Evolutionary conservation across 257 asterid genomes (phyloP).

Genomic region (Salvia splendens): DNA sequence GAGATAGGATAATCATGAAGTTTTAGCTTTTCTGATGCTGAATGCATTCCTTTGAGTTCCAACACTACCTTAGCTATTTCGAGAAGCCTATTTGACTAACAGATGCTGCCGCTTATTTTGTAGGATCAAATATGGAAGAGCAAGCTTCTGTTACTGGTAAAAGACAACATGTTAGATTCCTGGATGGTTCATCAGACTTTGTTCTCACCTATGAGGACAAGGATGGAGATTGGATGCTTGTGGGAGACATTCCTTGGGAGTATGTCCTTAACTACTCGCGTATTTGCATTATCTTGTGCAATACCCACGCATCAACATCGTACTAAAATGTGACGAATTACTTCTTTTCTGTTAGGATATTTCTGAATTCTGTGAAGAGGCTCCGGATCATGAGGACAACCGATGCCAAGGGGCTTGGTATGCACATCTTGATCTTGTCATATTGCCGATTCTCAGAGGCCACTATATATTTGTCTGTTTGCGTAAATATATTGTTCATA

Average conservation of each 20-base stretch:
- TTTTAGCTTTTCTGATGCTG: conserved; percentile 13
- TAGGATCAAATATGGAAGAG: conserved; percentile 56
- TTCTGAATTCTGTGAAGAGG: conserved; percentile 69
- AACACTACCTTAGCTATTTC: background rate
- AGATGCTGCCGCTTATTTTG: conserved; percentile 11
- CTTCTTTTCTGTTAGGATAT: conserved; percentile 60
- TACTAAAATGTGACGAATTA: conserved; percentile 6
- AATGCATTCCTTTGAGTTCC: too few relatives aligned
- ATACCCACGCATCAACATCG: background rate
- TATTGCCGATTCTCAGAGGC: background rate
- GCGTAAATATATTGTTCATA: background rate
- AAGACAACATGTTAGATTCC: conserved; percentile 42
- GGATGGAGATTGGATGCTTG: conserved; percentile 96
- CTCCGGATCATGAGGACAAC: conserved; percentile 73
- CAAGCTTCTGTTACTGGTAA: conserved; percentile 34
- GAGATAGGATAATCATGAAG: background rate
- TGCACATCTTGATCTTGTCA: conserved; percentile 28
- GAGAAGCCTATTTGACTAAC: conserved; percentile 10
- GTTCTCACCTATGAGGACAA: conserved; percentile 89
- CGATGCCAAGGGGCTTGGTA: conserved; percentile 80
- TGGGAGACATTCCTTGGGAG: conserved; percentile 96
- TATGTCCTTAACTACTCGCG: conserved; percentile 38
- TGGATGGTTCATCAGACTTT: conserved; percentile 69
- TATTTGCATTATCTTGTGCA: background rate
- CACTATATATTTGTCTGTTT: background rate